Base-by-base conservation (phyloP, 768 basidiomycete species). In the Lentinula sp. region DNA sequence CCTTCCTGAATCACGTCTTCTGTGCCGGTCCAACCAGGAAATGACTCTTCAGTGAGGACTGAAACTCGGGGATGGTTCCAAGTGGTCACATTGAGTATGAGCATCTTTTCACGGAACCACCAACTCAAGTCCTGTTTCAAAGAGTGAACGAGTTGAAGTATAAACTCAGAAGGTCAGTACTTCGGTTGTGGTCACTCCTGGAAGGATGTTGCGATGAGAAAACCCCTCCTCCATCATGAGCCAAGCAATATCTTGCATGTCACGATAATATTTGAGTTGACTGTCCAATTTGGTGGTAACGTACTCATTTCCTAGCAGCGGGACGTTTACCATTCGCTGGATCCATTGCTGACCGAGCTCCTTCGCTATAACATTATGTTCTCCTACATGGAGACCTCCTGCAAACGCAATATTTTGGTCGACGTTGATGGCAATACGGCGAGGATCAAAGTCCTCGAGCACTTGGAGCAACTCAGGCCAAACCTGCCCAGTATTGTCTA, bases 71-170 rank as follows among this genome's bases (percentile, higher is more conserved):
- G 80, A 55, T 81, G 81, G 65, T 78, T 80, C 81, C 81, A 83
- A 15, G 80, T 84, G 13, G 76, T 73, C 18, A 79, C 71, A 64
- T 80, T 79, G 18, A 71, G 70, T 23, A 65, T 65, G 48, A 77
- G 78, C 76, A 83, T 82, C 64, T 78, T 77, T 61, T 81, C 80
- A 37, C 79, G 72, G 67, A 80, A 83, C 78, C 78, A 81, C 81
- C 81, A 84, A 59, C 76, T 75, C 16, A 84, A 65, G 64, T 84
- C 82, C 79, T 80, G 58, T 28, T 34, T 16, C 10, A 13, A 34
- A n/a, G 34, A 6, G 31, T 49, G 7, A 34, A 21, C n/a, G n/a
- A 35, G 21, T 55, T 15, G 15, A 35, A 28, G 4, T 16, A 35
- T 9, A 4, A 40, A 13, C 15, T 31, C 16, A 15, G 28, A n/a